Evolutionary conservation across 345 rosid genomes (phyloP), one percentile per base, ranked within the genome.

Genomic region (Noccaea bulbosa): DNA sequence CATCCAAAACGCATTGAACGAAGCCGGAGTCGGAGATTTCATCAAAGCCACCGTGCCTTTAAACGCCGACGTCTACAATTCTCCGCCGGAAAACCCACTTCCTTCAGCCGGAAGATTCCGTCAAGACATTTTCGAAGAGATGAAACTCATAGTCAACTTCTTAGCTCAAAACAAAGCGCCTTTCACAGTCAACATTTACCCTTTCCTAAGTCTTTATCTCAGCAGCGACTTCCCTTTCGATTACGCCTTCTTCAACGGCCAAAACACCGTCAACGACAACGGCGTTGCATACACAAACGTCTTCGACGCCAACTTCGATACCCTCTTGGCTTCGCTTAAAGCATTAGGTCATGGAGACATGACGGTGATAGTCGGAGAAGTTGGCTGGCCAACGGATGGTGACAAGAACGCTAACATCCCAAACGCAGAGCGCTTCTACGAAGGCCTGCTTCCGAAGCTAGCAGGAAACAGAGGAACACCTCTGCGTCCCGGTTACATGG

Each of bases 321-420:
- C 97, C 11, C 83, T 91, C 68, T 89, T 86, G 44, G 86, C 94
- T 1, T 72, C 98, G 6, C 74, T 93, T 4, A 84, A 72, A 73
- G 85, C 76, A 0, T 76, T 53, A 1, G 97, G 97, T 2, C 81
- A 76, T 20, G 94, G 87, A 15, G 79, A 85, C 60, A 65, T 90
- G 85, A 34, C 82, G 0, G 72, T 88, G 51, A 60, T 93, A 0
- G 91, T 93, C 0, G 98, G 97, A 27, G 97, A 90, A 77, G 93
- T 87, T 4, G 96, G 98, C 34, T 93, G 97, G 98, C 98, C 93
- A 0, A 93, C 98, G 0, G 98, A 93, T 34, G 98, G 96, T 1
- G 98, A 93, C 84, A 83, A 81, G 83, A 87, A 89, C 62, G 97
- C 88, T 5, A 91, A 85, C 35, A 4, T 58, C 7, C 84, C 80